phyloP scores from a whole-genome alignment of 352 stramenopile genomes.

The Phytophthora podocarpi region DNA sequence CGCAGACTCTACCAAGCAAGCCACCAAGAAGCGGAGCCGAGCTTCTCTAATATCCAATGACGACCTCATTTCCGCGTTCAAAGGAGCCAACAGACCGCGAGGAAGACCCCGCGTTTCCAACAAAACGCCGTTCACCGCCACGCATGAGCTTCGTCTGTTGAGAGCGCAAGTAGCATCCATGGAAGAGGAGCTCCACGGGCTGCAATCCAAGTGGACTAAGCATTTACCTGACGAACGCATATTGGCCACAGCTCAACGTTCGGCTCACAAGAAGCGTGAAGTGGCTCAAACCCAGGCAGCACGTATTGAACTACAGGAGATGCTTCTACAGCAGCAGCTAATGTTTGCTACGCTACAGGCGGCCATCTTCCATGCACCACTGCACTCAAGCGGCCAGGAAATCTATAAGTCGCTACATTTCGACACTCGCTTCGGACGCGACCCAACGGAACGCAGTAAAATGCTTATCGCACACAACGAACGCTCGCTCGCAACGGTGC shows the following conservation, averaged over 20 bases:
- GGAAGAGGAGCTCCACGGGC: constrained; percentile 30
- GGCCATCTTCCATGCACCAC: constrained; percentile 26
- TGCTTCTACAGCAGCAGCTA: constrained; percentile 41
- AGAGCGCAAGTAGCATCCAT: constrained; percentile 33
- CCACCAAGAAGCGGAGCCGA: constrained; percentile 20
- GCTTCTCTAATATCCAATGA: constrained; percentile 1
- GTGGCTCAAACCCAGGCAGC: constrained; percentile 13
- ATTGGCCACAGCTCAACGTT: constrained; percentile 17
- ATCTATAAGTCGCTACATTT: constrained; percentile 36
- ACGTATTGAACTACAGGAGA: constrained; percentile 26
- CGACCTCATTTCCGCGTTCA: constrained; percentile 10
- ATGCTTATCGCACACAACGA: constrained; percentile 24
- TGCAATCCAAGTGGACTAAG: constrained; percentile 27
- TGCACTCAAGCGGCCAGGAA: constrained; percentile 29
- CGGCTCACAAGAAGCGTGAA: constrained; percentile 29
- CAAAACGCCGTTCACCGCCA: constrained; percentile 15
- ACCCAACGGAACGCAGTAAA: constrained; percentile 12
- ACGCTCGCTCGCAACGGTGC: constrained; percentile 23
- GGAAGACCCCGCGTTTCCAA: constrained; percentile 12
- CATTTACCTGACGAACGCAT: constrained; percentile 26
- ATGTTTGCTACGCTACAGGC: constrained; percentile 41
- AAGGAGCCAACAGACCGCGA: not conserved
- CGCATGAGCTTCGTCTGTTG: constrained; percentile 35
- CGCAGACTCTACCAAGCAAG: not conserved
- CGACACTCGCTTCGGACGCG: constrained; percentile 22